Conservation (phyloP, 352 stramenopile species). For the Saprolegnia diclina region DNA sequence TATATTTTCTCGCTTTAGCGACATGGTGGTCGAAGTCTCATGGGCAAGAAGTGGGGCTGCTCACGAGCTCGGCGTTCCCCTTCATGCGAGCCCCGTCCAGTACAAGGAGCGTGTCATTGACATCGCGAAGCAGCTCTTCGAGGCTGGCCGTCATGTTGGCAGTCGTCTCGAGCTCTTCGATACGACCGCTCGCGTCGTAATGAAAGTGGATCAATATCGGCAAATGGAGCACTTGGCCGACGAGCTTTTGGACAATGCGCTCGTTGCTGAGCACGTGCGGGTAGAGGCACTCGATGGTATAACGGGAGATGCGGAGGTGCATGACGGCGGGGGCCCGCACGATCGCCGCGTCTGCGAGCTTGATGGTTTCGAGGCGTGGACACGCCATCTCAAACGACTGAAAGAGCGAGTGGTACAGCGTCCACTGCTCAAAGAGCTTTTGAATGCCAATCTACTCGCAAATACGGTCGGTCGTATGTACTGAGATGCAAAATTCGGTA, state of each 20-base stretch:
- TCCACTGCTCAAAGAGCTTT: conserved; percentile 53
- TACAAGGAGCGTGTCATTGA: conserved; percentile 1
- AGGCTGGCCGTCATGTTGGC: conserved; percentile 6
- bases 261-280: conserved; percentile 54
- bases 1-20: too few relatives aligned
- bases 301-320: conserved; percentile 42
- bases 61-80: background rate
- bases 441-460: conserved; percentile 32
- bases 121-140: background rate
- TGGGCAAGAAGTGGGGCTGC: too few relatives aligned
- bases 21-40: too few relatives aligned
- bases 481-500: too few relatives aligned
- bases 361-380: conserved; percentile 38
- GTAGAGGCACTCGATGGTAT: conserved; percentile 61
- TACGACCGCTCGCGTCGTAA: background rate
- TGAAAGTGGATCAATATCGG: conserved; percentile 16
- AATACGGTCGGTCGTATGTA: background rate
- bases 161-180: background rate
- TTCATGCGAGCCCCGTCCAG: background rate
- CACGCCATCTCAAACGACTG: conserved; percentile 36
- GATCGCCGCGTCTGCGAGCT: conserved; percentile 42
- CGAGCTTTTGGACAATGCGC: conserved; percentile 45
- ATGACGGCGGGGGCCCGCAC: conserved; percentile 43
- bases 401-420: conserved; percentile 55
- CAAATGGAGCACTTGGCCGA: conserved; percentile 30